Percentiles rank a stretch among this genome's conserved stretches.
Evolutionary conservation across 208 protist genomes (phyloP).

Genomic region (Crithidia expoeki): DNA sequence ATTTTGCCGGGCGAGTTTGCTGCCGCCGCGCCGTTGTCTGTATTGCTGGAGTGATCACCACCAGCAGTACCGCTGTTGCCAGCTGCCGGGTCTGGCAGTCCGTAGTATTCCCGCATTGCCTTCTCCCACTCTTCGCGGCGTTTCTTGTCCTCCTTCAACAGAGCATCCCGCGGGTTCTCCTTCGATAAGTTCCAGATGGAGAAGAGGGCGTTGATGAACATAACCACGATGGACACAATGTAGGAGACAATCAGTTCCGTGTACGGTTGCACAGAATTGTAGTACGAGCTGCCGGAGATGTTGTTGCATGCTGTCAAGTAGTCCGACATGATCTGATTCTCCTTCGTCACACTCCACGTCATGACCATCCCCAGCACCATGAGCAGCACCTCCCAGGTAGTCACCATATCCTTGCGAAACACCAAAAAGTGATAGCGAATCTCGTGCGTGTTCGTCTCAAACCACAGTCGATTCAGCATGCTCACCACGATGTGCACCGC

Average conservation of each 20-base stretch:
- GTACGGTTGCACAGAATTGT: constrained; percentile 55
- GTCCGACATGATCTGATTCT: constrained; percentile 63
- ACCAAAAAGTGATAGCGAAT: constrained; percentile 86
- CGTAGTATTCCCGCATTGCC: constrained; percentile 32
- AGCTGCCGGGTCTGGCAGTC: constrained; percentile 7
- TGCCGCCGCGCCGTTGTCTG: neutral
- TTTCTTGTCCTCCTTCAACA: constrained; percentile 46
- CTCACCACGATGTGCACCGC: constrained; percentile 53
- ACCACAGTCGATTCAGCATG: constrained; percentile 60
- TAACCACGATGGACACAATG: constrained; percentile 52
- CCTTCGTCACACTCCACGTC: constrained; percentile 36
- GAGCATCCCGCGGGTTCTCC: constrained; percentile 61
- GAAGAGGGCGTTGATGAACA: constrained; percentile 52
- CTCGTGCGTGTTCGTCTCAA: constrained; percentile 76
- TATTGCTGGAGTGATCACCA: neutral
- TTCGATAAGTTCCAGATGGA: constrained; percentile 52
- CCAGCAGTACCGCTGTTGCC: neutral
- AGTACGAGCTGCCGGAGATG: constrained; percentile 5
- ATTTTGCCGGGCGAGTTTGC: neutral
- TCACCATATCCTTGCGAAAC: constrained; percentile 82
- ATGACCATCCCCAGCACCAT: constrained; percentile 63
- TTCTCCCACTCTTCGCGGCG: constrained; percentile 36
- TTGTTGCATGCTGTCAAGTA: constrained; percentile 59
- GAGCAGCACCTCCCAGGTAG: constrained; percentile 74
- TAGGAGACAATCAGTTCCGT: constrained; percentile 75